These are phyloP conservation scores for Coprinopsis cinerea DNA, from an alignment of 768 basidiomycete genomes.

Conservation along the genomic window DNA sequence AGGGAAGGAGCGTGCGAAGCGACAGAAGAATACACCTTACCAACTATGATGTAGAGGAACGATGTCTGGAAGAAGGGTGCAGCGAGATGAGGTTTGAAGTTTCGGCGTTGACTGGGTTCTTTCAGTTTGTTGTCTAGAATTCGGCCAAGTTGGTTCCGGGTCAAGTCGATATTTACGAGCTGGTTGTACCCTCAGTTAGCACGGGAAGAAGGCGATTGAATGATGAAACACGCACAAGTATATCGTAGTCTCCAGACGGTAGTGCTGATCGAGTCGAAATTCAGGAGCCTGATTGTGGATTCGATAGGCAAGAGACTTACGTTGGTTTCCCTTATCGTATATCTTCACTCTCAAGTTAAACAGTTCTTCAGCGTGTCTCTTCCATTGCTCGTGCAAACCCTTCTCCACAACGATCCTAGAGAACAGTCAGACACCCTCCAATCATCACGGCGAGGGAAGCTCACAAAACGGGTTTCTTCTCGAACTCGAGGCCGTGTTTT, in stretches of 20 bases:
- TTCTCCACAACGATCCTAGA: background rate
- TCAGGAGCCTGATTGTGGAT: background rate
- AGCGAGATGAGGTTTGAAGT: background rate
- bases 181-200: too few species aligned
- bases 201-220: too few species aligned
- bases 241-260: background rate
- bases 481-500: too few species aligned
- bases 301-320: background rate
- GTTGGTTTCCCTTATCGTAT: background rate
- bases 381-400: background rate
- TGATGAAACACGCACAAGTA: too few species aligned
- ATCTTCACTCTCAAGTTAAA: background rate
- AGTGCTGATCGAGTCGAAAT: background rate
- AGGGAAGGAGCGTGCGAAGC: background rate
- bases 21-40: background rate
- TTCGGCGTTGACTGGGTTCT: background rate
- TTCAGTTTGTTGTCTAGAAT: background rate
- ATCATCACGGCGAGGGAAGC: too few species aligned
- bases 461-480: too few species aligned
- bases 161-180: too few species aligned
- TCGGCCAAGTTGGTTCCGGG: too few species aligned
- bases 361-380: background rate
- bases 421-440: too few species aligned
- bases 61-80: background rate
- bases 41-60: background rate